Conservation (phyloP, 2,329 filamentous ascomycete species). For the Orbilia quercus region DNA sequence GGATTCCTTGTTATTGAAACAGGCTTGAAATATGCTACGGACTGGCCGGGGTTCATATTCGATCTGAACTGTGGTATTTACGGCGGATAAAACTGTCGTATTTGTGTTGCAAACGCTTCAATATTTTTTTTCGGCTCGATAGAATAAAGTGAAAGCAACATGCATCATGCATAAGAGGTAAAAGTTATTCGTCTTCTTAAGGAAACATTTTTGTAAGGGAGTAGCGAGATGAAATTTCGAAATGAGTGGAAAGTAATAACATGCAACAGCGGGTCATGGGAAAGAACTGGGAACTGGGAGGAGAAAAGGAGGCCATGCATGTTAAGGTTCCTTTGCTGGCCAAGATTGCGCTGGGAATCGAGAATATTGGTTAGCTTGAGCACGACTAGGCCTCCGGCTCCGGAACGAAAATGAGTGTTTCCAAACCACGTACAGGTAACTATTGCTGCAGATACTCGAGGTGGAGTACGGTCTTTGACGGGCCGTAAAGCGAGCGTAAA, state of each 20-base stretch:
- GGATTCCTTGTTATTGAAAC: slow-evolving; percentile 47
- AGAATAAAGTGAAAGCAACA: slow-evolving; percentile 6
- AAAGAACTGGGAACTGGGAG: slow-evolving; percentile 3
- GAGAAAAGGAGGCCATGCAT: background rate
- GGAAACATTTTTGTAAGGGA: too few species aligned
- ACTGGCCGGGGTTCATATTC: background rate
- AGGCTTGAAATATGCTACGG: slow-evolving; percentile 40
- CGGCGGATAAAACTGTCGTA: slow-evolving; percentile 50
- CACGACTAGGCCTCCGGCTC: background rate
- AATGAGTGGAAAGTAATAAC: background rate
- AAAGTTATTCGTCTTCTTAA: too few species aligned
- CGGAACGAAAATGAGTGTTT: background rate
- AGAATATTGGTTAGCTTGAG: slow-evolving; percentile 24
- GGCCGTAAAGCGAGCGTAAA: slow-evolving; percentile 51
- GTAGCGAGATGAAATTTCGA: too few species aligned
- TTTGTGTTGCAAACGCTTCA: slow-evolving; percentile 39
- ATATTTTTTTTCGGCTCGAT: background rate
- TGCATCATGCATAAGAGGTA: slow-evolving; percentile 27
- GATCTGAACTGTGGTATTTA: slow-evolving; percentile 49
- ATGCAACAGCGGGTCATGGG: background rate
- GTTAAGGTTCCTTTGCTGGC: slow-evolving; percentile 34
- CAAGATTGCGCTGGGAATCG: slow-evolving; percentile 48
- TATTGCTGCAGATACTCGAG: slow-evolving; percentile 27
- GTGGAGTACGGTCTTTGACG: slow-evolving; percentile 35
- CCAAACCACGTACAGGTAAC: slow-evolving; percentile 34